Evolutionary conservation across 208 protist species (phyloP).

Genomic region (Leishmania martiniquensis): DNA sequence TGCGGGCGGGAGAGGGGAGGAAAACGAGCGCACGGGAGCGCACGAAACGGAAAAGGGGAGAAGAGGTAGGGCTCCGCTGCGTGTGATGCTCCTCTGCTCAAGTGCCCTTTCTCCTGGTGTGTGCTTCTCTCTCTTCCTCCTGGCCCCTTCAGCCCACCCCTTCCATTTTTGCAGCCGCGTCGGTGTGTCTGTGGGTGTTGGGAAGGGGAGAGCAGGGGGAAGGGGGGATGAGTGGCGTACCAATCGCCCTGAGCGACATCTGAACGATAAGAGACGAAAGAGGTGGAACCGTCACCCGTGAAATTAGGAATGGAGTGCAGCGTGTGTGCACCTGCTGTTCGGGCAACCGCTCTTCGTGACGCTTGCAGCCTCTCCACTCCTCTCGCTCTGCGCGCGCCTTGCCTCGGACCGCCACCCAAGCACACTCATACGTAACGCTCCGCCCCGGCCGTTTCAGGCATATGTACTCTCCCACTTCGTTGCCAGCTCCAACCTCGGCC

Average conservation of each 20-base stretch:
- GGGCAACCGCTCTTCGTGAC: not conserved
- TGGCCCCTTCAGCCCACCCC: not conserved
- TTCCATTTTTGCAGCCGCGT: not conserved
- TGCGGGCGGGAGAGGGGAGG: not conserved
- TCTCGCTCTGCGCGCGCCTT: not conserved
- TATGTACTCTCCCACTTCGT: not conserved
- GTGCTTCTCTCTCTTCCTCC: no score
- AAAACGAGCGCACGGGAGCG: not conserved
- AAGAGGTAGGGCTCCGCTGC: no score
- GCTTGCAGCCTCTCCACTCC: not conserved
- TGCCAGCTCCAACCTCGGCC: not conserved
- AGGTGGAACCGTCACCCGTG: not conserved
- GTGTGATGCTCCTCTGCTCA: no score
- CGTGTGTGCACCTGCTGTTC: not conserved
- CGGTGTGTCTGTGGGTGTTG: no score
- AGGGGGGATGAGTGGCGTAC: not conserved
- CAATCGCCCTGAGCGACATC: not conserved
- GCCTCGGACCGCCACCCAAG: not conserved
- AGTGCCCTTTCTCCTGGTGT: no score
- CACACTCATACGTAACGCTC: not conserved
- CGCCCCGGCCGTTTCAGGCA: no score
- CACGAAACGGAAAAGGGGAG: no score
- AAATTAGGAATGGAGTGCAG: not conserved
- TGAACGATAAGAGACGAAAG: not conserved
- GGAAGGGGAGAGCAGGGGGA: no score